phyloP scores from a whole-genome alignment of 177 flowering plant species.

The Vitis hybrid region DNA sequence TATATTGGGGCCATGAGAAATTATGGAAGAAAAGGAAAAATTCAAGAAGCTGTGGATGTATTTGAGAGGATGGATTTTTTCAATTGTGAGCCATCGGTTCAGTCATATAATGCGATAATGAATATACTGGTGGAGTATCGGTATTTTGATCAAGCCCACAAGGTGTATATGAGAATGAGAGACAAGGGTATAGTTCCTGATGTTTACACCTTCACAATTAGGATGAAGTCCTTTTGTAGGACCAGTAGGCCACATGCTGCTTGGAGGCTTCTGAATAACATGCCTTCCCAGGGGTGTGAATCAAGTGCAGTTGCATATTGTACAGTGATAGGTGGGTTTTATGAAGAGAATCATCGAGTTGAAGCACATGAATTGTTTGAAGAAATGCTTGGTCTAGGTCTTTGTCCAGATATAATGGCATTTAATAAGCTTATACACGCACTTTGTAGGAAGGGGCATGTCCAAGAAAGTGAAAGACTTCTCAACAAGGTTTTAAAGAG shows the following conservation, averaged over 20 bases:
- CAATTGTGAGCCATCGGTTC: slow-evolving; percentile 63
- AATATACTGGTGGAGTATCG: slow-evolving; percentile 74
- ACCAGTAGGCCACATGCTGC: slow-evolving; percentile 76
- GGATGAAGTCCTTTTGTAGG: slow-evolving; percentile 87
- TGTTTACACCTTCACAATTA: slow-evolving; percentile 72
- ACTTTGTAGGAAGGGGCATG: slow-evolving; percentile 65
- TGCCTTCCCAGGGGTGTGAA: slow-evolving; percentile 65
- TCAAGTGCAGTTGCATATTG: slow-evolving; percentile 80
- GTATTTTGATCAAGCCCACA: slow-evolving; percentile 77
- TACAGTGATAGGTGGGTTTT: slow-evolving; percentile 77
- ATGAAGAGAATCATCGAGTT: slow-evolving; percentile 40
- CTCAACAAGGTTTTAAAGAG: slow-evolving; percentile 72
- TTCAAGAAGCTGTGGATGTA: slow-evolving; percentile 78
- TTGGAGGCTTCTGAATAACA: slow-evolving; percentile 77
- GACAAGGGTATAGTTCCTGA: slow-evolving; percentile 75
- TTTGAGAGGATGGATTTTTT: slow-evolving; percentile 94
- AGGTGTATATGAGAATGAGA: slow-evolving; percentile 75
- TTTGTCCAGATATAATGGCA: slow-evolving; percentile 62
- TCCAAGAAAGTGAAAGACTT: slow-evolving; percentile 65
- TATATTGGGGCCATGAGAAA: slow-evolving; percentile 68
- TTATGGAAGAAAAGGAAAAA: slow-evolving; percentile 70
- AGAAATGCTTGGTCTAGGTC: slow-evolving; percentile 56
- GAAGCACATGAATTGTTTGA: slow-evolving; percentile 70
- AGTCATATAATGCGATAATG: slow-evolving; percentile 77
- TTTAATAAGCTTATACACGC: slow-evolving; percentile 76